Evolutionary conservation across 164 flowering plant genomes (phyloP).

Genomic region (Taxillus chinensis): DNA sequence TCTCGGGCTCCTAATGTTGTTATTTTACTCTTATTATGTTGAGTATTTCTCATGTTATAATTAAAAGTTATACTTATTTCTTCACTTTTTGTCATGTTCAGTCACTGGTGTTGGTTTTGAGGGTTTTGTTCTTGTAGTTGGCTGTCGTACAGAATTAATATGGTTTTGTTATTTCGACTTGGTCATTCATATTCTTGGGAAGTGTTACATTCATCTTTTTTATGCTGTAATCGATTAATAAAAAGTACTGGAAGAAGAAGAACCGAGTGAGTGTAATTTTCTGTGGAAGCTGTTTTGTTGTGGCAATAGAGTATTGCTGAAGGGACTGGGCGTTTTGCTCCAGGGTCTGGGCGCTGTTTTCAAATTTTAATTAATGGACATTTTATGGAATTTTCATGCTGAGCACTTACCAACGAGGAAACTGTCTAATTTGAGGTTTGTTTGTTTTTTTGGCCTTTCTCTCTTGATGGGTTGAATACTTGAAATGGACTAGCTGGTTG

Average conservation of each 20-base stretch:
- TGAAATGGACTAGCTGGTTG: conserved; percentile 66
- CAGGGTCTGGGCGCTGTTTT: conserved; percentile 4
- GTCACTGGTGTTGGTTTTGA: not conserved
- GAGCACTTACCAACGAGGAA: not conserved
- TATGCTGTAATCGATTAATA: too few species aligned
- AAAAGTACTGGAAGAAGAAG: not conserved
- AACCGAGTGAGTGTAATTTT: not conserved
- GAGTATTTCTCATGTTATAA: too few species aligned
- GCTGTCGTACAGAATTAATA: not conserved
- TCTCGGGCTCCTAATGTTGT: too few species aligned
- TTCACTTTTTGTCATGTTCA: too few species aligned
- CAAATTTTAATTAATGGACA: not conserved
- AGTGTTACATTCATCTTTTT: too few species aligned
- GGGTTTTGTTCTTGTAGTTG: not conserved
- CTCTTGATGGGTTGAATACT: conserved; percentile 3
- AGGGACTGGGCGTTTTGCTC: not conserved
- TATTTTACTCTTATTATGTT: too few species aligned
- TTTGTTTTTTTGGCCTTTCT: not conserved
- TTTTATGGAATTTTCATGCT: not conserved
- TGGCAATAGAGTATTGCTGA: not conserved
- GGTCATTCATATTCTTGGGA: too few species aligned
- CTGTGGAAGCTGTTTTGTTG: too few species aligned
- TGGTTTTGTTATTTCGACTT: too few species aligned
- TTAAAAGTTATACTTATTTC: too few species aligned
- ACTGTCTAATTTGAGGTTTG: not conserved